phyloP scores from a whole-genome alignment of 176 grass and related monocot species.

The Ensete glaucum region DNA sequence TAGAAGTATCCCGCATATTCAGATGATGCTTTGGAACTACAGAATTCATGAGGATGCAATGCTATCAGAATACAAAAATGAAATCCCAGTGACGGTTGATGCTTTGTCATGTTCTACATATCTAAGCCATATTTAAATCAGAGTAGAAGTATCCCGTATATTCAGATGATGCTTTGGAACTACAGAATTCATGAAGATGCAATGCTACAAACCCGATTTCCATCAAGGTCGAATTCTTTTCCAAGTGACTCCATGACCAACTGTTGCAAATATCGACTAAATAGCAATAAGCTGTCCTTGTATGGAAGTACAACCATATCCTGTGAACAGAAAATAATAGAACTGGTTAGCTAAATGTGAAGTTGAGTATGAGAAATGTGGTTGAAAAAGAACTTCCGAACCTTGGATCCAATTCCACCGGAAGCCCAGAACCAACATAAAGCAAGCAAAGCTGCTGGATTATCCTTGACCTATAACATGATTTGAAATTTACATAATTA shows the following conservation, averaged over 20 bases:
- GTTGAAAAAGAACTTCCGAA: conserved; percentile 28
- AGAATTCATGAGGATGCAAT: not conserved
- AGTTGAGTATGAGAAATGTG: conserved; percentile 18
- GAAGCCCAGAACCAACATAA: conserved; percentile 95
- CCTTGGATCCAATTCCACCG: conserved; percentile 86
- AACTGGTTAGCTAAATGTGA: conserved; percentile 20
- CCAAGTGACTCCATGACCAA: conserved; percentile 99
- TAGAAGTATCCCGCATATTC: not conserved
- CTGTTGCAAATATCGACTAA: conserved; percentile 98
- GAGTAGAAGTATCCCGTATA: not conserved
- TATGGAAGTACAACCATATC: conserved; percentile 99
- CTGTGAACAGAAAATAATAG: conserved; percentile 29
- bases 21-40: not conserved
- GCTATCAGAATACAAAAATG: not conserved
- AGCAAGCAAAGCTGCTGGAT: conserved; percentile 94
- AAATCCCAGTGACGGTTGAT: not conserved
- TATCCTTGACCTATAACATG: conserved; percentile 67
- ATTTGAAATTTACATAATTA: not conserved
- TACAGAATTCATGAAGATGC: not conserved
- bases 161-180: not conserved
- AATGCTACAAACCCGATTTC: conserved; percentile 54
- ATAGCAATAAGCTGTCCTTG: conserved; percentile 93
- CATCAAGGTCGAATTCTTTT: conserved; percentile 97
- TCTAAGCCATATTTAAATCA: not conserved
- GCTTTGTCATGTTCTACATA: not conserved